These are phyloP conservation scores for Stentor coeruleus DNA, from an alignment of 73 alveolate species.

Conservation along the genomic window DNA sequence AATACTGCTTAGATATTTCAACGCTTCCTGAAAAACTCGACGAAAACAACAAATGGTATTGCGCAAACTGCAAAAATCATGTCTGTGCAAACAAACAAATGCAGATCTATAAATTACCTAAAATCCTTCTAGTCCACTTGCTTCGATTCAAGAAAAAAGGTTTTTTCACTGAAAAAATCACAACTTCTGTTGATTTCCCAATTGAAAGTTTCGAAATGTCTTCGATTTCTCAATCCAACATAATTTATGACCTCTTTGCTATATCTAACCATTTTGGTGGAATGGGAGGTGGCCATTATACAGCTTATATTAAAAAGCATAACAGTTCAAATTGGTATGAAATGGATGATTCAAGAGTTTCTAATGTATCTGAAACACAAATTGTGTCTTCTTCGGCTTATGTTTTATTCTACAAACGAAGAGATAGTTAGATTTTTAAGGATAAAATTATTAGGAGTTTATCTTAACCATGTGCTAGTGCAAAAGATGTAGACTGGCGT, in stretches of 20 bases:
- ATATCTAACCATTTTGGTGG: constrained; percentile 96
- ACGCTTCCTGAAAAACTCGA: constrained; percentile 70
- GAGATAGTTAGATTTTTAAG: no score
- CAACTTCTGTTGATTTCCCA: constrained; percentile 60
- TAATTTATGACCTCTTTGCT: constrained; percentile 79
- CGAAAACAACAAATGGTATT: constrained; percentile 69
- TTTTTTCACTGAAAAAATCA: constrained; percentile 58
- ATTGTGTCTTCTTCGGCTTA: constrained; percentile 41
- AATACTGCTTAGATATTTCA: constrained; percentile 28
- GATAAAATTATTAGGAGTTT: no score
- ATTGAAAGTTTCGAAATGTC: constrained; percentile 45
- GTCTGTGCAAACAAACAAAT: constrained; percentile 72
- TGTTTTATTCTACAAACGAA: constrained; percentile 38
- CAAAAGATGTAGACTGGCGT: no score
- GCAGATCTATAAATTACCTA: constrained; percentile 79
- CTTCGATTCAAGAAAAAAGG: constrained; percentile 69
- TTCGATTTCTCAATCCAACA: constrained; percentile 52
- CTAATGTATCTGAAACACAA: neutral
- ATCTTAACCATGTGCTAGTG: no score
- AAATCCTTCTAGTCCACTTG: constrained; percentile 62
- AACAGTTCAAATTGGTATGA: constrained; percentile 68
- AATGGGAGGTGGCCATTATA: constrained; percentile 97
- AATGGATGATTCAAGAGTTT: constrained; percentile 81
- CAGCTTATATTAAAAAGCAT: constrained; percentile 87
- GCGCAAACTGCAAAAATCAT: constrained; percentile 63